Evolutionary conservation across 2,329 filamentous ascomycete species (phyloP).

Genomic region (Hypoxylon sp.): DNA sequence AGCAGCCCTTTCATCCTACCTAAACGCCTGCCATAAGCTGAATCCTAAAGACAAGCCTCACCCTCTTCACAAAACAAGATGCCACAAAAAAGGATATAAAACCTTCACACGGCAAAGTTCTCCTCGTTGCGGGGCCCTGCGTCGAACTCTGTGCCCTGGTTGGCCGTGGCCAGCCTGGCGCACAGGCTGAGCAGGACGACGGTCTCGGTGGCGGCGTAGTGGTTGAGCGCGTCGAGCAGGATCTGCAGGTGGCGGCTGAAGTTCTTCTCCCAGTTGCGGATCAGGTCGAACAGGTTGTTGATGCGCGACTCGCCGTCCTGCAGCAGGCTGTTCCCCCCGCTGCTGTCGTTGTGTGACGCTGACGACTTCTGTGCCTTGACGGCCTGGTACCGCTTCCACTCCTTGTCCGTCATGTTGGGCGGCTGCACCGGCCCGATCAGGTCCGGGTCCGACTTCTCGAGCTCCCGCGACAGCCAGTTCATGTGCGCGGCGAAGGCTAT

Average conservation of each 20-base stretch:
- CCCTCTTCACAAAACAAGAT: not conserved
- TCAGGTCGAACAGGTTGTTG: slow-evolving; percentile 82
- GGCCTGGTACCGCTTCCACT: slow-evolving; percentile 66
- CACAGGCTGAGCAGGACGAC: slow-evolving; percentile 91
- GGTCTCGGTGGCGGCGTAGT: slow-evolving; percentile 96
- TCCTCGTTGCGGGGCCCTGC: slow-evolving; percentile 67
- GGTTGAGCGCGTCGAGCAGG: slow-evolving; percentile 91
- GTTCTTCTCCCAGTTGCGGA: slow-evolving; percentile 91
- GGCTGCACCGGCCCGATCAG: slow-evolving; percentile 67
- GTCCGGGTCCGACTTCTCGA: slow-evolving; percentile 84
- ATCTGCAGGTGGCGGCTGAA: slow-evolving; percentile 94
- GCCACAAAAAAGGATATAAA: not conserved
- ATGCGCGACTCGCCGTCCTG: slow-evolving; percentile 61
- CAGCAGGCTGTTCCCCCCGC: slow-evolving; percentile 48
- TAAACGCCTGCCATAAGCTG: slow-evolving; percentile 25
- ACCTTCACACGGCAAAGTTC: slow-evolving; percentile 48
- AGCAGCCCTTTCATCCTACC: slow-evolving; percentile 11
- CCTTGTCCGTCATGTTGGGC: slow-evolving; percentile 64
- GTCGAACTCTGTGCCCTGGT: slow-evolving; percentile 74
- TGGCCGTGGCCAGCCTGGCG: slow-evolving; percentile 80
- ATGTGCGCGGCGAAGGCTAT: slow-evolving; percentile 93
- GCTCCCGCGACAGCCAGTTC: slow-evolving; percentile 81
- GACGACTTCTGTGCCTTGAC: slow-evolving; percentile 53
- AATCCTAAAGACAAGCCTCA: slow-evolving; percentile 7
- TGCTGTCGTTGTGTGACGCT: too few relatives aligned